These are phyloP conservation scores for Camellia sinensis DNA, from an alignment of 148 eudicot species.

Conservation along the genomic window DNA sequence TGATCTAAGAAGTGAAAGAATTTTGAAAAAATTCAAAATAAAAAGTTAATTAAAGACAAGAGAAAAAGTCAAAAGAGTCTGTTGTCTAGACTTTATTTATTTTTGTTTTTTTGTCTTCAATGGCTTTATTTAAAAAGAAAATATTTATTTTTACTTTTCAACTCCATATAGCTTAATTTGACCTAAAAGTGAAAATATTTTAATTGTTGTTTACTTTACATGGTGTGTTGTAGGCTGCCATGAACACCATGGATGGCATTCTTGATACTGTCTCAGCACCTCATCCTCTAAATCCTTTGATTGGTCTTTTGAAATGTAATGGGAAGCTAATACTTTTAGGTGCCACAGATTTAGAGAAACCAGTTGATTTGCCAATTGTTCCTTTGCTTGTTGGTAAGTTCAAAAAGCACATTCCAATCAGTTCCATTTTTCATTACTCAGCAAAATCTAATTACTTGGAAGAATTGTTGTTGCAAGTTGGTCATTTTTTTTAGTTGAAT, in stretches of 20 bases:
- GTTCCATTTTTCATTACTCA: not conserved
- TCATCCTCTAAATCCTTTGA: not conserved
- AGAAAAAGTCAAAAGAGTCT: too few relatives aligned
- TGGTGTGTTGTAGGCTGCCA: not conserved
- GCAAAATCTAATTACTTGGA: not conserved
- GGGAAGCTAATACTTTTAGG: slow-evolving; percentile 15
- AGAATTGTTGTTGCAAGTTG: too few relatives aligned
- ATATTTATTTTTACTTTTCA: too few relatives aligned
- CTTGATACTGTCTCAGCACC: slow-evolving; percentile 12
- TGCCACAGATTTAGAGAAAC: slow-evolving; percentile 4
- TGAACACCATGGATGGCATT: slow-evolving; percentile 13
- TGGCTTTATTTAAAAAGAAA: too few relatives aligned
- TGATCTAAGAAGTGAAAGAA: too few relatives aligned
- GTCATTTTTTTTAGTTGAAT: not conserved
- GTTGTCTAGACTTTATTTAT: too few relatives aligned
- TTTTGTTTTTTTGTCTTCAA: too few relatives aligned
- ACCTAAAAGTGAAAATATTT: not conserved
- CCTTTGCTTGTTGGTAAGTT: slow-evolving; percentile 21
- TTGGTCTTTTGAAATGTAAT: slow-evolving; percentile 8
- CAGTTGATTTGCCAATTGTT: slow-evolving; percentile 5
- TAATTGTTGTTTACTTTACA: not conserved
- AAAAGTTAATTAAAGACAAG: too few relatives aligned
- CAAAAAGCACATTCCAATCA: not conserved
- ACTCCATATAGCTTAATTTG: too few relatives aligned
- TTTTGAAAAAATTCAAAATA: too few relatives aligned